phyloP scores from a whole-genome alignment of 805 yeast genomes.

The Saccharomycodes ludwigii region DNA sequence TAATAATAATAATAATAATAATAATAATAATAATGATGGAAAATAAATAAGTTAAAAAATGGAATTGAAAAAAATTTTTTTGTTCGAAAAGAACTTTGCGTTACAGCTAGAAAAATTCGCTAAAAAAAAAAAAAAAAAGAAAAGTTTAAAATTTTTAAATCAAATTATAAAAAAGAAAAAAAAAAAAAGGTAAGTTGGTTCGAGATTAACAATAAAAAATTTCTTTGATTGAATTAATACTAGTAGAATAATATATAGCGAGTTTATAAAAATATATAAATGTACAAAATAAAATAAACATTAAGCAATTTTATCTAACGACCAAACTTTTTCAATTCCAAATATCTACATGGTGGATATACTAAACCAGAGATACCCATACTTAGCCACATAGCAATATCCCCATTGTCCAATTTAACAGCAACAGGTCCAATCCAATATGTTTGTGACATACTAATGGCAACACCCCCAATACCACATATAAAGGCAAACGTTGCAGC shows the following conservation, averaged over 20 bases:
- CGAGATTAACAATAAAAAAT: neutral
- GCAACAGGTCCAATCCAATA: slow-evolving; percentile 77
- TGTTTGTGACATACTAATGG: slow-evolving; percentile 78
- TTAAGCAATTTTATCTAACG: slow-evolving; percentile 16
- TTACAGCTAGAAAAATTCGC: too few species aligned
- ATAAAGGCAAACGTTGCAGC: slow-evolving; percentile 60
- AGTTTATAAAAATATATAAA: neutral
- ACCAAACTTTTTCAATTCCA: slow-evolving; percentile 48
- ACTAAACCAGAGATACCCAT: slow-evolving; percentile 56
- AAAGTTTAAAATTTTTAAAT: neutral
- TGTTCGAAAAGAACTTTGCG: too few species aligned
- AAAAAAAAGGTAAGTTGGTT: neutral
- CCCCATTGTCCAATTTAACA: slow-evolving; percentile 54
- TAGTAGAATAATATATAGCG: too few species aligned
- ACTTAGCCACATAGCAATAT: slow-evolving; percentile 69
- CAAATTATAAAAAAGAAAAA: neutral
- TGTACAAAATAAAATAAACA: neutral
- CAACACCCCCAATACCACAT: slow-evolving; percentile 70
- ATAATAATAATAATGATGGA: too few species aligned
- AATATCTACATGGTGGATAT: slow-evolving; percentile 54
- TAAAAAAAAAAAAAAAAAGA: neutral
- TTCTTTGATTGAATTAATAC: too few species aligned
- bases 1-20: too few species aligned
- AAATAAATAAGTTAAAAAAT: too few species aligned
- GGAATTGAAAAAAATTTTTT: too few species aligned